These are phyloP conservation scores for Candida krabiensis DNA, from an alignment of 805 yeast species.

Conservation along the genomic window DNA sequence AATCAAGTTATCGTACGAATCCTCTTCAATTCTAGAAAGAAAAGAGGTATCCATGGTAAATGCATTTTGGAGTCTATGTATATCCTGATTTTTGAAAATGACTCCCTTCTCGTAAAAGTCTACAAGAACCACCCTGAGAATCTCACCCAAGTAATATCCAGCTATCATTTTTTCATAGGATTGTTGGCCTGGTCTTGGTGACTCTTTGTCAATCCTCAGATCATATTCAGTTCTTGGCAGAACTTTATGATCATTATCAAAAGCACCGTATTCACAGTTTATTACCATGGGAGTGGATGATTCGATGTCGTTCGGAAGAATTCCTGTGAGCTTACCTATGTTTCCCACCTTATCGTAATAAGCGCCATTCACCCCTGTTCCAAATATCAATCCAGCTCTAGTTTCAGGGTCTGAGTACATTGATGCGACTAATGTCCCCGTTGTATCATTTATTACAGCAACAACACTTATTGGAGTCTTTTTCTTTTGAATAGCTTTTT, in stretches of 20 bases:
- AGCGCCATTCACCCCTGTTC: slow-evolving; percentile 98
- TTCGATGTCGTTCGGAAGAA: slow-evolving; percentile 58
- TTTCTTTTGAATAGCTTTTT: slow-evolving; percentile 62
- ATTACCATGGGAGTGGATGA: slow-evolving; percentile 82
- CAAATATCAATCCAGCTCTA: slow-evolving; percentile 93
- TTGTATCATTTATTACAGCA: slow-evolving; percentile 94
- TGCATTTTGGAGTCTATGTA: slow-evolving; percentile 56
- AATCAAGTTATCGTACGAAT: slow-evolving; percentile 78
- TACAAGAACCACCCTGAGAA: slow-evolving; percentile 74
- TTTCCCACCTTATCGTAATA: slow-evolving; percentile 75
- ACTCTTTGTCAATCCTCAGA: slow-evolving; percentile 70
- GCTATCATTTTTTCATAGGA: slow-evolving; percentile 96
- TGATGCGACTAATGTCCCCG: slow-evolving; percentile 96
- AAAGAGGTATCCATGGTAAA: slow-evolving; percentile 87
- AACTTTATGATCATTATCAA: slow-evolving; percentile 82
- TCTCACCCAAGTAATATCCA: slow-evolving; percentile 94
- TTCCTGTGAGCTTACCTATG: slow-evolving; percentile 81
- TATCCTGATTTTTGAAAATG: slow-evolving; percentile 70
- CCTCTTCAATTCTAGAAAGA: slow-evolving; percentile 86
- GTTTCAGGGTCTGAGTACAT: slow-evolving; percentile 86
- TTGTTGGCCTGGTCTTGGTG: slow-evolving; percentile 97
- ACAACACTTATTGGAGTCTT: slow-evolving; percentile 81
- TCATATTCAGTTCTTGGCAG: slow-evolving; percentile 93
- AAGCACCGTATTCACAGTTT: slow-evolving; percentile 98
- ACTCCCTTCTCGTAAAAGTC: slow-evolving; percentile 67